These are phyloP conservation scores for Amaranthus tricolor DNA, from an alignment of 179 eudicot genomes.

Conservation along the genomic window DNA sequence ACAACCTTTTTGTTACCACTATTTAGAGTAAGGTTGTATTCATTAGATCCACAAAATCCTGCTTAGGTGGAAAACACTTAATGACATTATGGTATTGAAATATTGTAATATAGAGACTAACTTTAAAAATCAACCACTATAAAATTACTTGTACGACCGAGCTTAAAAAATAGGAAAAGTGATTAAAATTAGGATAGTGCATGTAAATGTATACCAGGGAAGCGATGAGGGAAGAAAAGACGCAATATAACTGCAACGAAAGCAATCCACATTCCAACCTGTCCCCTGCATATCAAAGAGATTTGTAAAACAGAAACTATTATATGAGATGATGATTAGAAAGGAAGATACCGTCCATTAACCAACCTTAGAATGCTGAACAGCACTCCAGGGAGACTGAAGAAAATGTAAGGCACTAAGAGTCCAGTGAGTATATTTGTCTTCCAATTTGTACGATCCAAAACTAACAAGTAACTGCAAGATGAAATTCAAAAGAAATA, in stretches of 20 bases:
- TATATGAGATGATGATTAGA: background rate
- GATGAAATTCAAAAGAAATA: background rate
- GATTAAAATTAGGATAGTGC: background rate
- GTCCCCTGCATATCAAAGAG: slow-evolving; percentile 55
- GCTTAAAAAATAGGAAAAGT: background rate
- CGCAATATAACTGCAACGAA: slow-evolving; percentile 69
- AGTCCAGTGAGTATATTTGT: slow-evolving; percentile 79
- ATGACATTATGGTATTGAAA: no score
- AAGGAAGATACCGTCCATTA: background rate
- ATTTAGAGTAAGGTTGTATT: no score
- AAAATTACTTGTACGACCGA: no score
- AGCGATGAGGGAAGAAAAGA: slow-evolving; percentile 64
- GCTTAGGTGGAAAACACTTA: no score
- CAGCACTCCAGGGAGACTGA: slow-evolving; percentile 62
- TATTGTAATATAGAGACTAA: no score
- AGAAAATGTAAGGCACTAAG: slow-evolving; percentile 77
- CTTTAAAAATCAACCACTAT: no score
- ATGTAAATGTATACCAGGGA: slow-evolving; percentile 51
- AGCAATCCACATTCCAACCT: slow-evolving; percentile 88
- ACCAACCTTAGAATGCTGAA: slow-evolving; percentile 60
- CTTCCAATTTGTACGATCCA: slow-evolving; percentile 89
- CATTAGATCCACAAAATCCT: no score
- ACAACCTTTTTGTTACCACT: no score
- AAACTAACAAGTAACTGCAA: slow-evolving; percentile 64
- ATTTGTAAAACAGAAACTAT: slow-evolving; percentile 7